phyloP scores from a whole-genome alignment of 208 protist genomes.

The Naegleria fowleri region DNA sequence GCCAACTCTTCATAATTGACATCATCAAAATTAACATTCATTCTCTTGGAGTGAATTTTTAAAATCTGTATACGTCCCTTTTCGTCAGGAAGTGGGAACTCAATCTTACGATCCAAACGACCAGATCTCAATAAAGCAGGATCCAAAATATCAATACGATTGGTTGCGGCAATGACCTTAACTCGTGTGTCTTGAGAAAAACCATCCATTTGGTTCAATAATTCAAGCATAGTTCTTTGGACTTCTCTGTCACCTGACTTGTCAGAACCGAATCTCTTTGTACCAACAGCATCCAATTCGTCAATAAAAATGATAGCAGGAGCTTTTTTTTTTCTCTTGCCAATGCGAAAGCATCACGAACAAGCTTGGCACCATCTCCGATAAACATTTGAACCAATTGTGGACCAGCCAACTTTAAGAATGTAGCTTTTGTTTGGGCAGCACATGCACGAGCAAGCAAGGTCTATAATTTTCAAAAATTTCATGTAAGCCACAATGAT shows the following conservation, averaged over 20 bases:
- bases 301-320: constrained; percentile 99
- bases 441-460: constrained; percentile 97
- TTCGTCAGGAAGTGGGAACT: constrained; percentile 98
- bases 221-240: constrained; percentile 99
- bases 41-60: constrained; percentile 98
- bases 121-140: constrained; percentile 98
- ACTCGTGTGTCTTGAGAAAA: constrained; percentile 93
- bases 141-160: constrained; percentile 99
- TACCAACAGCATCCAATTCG: constrained; percentile 99
- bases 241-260: constrained; percentile 95
- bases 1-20: constrained; percentile 99
- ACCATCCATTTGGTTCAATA: constrained; percentile 89
- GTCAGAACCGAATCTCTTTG: constrained; percentile 91
- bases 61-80: constrained; percentile 95
- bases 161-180: constrained; percentile 99
- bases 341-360: constrained; percentile 98
- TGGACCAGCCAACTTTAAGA: constrained; percentile 98
- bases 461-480: constrained; percentile 43
- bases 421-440: constrained; percentile 95
- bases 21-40: constrained; percentile 78
- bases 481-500: background rate
- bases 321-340: constrained; percentile 99
- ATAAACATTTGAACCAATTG: constrained; percentile 97
- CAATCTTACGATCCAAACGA: constrained; percentile 98
- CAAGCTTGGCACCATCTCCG: constrained; percentile 97